Base-by-base conservation (phyloP, 371 early-diverging fungal genomes). In the Mortierella sp. region DNA sequence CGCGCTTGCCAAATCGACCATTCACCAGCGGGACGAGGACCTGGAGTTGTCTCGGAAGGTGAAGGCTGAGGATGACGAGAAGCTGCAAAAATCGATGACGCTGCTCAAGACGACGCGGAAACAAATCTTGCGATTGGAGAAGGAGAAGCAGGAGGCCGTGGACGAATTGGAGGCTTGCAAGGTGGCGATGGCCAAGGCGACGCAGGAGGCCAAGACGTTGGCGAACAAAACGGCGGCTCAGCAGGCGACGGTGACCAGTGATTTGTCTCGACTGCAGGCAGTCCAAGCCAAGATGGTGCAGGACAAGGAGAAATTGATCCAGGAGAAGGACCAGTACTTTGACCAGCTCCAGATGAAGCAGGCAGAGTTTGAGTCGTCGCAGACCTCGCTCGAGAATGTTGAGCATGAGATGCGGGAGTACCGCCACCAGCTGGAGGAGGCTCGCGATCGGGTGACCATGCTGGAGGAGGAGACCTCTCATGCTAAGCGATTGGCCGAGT, bases 321-420 rank as follows among this genome's bases (percentile, higher is more conserved):
- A 90, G 19, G 91, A 91, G 70, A 90, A 91, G 74, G 89, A 93
- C 13, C 71, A 79, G 31, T 83, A 91, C 72, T 88, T 90, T 86
- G 93, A 93, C 52, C 89, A 91, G 53, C 85, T 93, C 9, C 91
- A 92, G 68, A 87, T 90, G 43, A 89, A 89, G 73, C 89, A 90
- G 64, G 93, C 93, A 24, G 94, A 95, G 81, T 90, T 92, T 66
- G 94, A 93, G 76, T 88, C 92, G 19, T 89, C 91, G 8, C 93
- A 91, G 75, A 87, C 89, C 26, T 86, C 89, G 68, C 86, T 93
- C 0, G 92, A 92, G 58, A 86, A 90, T 58, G 76, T 90, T 22
- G 89, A 89, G 68, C 89, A 89, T 68, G 87, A 88, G 40, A 74
- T 91, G 64, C 86, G 86, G 19, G 91, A 91, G 64, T 82, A 74